Conservation (phyloP, 108 stramenopile genomes). For the Skeletonema marinoi region DNA sequence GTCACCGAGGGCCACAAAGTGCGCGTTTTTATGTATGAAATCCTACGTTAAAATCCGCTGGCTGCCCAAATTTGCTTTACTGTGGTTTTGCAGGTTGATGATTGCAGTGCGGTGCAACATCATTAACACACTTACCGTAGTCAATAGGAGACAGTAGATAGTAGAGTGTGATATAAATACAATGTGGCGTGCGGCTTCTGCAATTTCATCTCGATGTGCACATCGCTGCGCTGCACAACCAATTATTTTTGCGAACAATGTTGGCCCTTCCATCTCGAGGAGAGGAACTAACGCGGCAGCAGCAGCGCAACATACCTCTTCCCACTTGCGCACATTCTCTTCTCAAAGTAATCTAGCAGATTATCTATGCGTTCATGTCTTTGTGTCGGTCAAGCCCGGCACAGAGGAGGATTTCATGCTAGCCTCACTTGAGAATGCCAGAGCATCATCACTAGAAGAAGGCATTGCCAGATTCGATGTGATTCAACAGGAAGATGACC, state of each 20-base stretch:
- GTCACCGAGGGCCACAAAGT: no score
- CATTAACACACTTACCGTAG: no score
- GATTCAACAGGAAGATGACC: constrained; percentile 54
- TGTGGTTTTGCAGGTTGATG: no score
- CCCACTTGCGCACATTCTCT: constrained; percentile 6
- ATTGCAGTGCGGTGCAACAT: no score
- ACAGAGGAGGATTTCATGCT: constrained; percentile 43
- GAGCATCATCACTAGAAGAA: constrained; percentile 42
- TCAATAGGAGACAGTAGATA: no score
- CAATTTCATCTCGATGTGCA: neutral
- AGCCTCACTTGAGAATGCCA: constrained; percentile 52
- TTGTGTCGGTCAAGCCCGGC: constrained; percentile 49
- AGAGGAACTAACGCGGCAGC: neutral
- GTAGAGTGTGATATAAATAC: neutral
- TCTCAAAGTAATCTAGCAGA: constrained; percentile 8
- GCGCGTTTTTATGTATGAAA: no score
- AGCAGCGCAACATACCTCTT: neutral
- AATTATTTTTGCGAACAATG: neutral
- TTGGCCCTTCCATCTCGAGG: neutral
- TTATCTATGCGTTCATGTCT: constrained; percentile 52
- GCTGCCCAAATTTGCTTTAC: no score
- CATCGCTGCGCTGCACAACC: neutral
- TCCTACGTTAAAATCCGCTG: no score
- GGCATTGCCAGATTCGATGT: constrained; percentile 62
- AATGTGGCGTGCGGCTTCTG: neutral